Conservation (phyloP, 768 basidiomycete species). For the Austroboletus festivus region DNA sequence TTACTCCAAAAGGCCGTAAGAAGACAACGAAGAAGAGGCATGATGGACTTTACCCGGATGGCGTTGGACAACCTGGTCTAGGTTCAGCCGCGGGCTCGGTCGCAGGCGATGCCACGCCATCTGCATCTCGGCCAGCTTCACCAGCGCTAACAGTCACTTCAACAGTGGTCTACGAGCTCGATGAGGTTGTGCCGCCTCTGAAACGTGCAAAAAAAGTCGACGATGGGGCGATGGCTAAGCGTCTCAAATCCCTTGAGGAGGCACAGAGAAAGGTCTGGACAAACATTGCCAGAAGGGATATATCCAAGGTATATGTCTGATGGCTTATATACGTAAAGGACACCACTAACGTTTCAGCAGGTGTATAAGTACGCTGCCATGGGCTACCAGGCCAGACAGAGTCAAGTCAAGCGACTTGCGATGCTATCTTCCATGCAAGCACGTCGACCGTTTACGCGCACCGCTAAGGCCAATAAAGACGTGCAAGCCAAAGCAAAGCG, state of each 20-base stretch:
- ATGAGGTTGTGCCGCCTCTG: constrained; percentile 65
- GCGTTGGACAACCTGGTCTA: constrained; percentile 47
- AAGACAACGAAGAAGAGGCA: constrained; percentile 57
- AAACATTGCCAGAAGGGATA: constrained; percentile 79
- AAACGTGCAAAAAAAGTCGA: constrained; percentile 78
- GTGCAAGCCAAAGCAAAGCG: constrained; percentile 81
- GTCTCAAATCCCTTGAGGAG: constrained; percentile 76
- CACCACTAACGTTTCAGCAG: constrained; percentile 35
- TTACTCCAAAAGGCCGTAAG: constrained; percentile 53
- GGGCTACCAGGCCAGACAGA: constrained; percentile 62
- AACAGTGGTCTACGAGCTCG: constrained; percentile 67
- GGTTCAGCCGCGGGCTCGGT: constrained; percentile 47
- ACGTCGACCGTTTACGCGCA: constrained; percentile 68
- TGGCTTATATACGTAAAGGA: neutral
- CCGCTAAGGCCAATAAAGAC: constrained; percentile 78
- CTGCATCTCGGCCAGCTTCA: constrained; percentile 66
- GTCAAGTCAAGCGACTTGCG: constrained; percentile 74
- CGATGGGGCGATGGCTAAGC: constrained; percentile 65
- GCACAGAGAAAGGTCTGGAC: constrained; percentile 88
- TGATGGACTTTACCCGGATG: constrained; percentile 49
- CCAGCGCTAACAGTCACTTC: constrained; percentile 54
- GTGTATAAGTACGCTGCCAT: constrained; percentile 75
- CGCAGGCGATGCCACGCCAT: constrained; percentile 69
- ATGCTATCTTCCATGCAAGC: constrained; percentile 74
- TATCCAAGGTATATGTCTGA: constrained; percentile 60